These are phyloP conservation scores for Kalmanozyma brasiliensis DNA, from an alignment of 1,284 basidiomycete genomes.

Conservation along the genomic window DNA sequence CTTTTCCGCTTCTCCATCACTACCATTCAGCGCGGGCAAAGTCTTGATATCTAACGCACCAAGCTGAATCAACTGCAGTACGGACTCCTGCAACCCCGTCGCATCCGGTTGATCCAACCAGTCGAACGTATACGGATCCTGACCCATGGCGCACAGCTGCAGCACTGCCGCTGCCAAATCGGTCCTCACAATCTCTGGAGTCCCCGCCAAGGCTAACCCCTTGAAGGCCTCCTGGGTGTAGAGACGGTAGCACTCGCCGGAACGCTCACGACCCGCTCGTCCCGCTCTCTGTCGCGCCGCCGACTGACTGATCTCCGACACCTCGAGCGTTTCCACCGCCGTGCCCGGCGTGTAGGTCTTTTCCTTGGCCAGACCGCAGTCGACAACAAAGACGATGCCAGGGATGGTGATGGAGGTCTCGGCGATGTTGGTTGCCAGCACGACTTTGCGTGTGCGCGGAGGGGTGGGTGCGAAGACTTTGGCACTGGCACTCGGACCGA, in stretches of 20 bases:
- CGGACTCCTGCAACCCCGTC: slow-evolving; percentile 48
- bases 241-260: slow-evolving; percentile 63
- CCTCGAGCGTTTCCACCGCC: slow-evolving; percentile 57
- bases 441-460: slow-evolving; percentile 82
- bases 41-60: slow-evolving; percentile 55
- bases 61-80: slow-evolving; percentile 58
- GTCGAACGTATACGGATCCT: slow-evolving; percentile 63
- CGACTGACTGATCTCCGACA: slow-evolving; percentile 58
- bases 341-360: slow-evolving; percentile 75
- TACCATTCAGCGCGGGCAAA: slow-evolving; percentile 3
- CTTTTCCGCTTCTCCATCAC: slow-evolving; percentile 5
- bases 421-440: slow-evolving; percentile 75
- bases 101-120: slow-evolving; percentile 62
- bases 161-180: slow-evolving; percentile 57
- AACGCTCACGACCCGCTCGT: slow-evolving; percentile 60
- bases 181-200: slow-evolving; percentile 61
- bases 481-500: slow-evolving; percentile 56
- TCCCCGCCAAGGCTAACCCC: slow-evolving; percentile 29
- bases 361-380: slow-evolving; percentile 86
- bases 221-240: slow-evolving; percentile 57
- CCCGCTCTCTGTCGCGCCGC: slow-evolving; percentile 62
- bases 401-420: slow-evolving; percentile 98
- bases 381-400: slow-evolving; percentile 92
- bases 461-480: slow-evolving; percentile 71
- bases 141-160: slow-evolving; percentile 58